Base-by-base conservation (phyloP, 352 stramenopile species). In the Globisporangium middletonii region DNA sequence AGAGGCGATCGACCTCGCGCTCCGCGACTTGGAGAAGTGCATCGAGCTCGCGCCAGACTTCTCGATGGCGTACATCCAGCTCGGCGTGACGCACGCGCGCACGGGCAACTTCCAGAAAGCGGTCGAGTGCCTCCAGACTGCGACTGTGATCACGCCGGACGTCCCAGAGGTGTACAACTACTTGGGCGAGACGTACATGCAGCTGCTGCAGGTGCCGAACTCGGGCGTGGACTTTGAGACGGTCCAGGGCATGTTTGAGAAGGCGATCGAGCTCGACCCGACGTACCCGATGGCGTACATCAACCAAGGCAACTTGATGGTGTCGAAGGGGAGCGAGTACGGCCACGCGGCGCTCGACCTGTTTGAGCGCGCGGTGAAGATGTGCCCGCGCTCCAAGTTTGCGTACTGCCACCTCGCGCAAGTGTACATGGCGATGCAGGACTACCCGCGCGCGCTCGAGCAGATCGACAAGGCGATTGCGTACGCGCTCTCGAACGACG, bases 211-310 rank as follows among this genome's bases (percentile, higher is more conserved):
- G 66, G 43, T 71, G 18, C 78, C 79, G 0, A 71, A 62, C n/a
- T 73, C 68, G 47, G 43, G 55, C 18, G 68, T 89, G 50, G 73
- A 81, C 26, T 59, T 92, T 43, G 70, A 77, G 58, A 70, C 65
- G 7, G 79, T 92, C 27, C 73, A 88, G 53, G 65, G 83, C 35
- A 86, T 88, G 83, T 92, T 92, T 50, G 77, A 89, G 48, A 89
- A 90, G 66, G 80, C 83, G 18, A 89, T 90, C 30, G 75, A 77
- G 55, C 62, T 92, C 55, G 80, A 92, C 72, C 70, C 83, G 52
- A 74, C 83, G 55, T 92, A 92, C 63, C 83, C 83, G 55, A 91
- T 92, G 83, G 80, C 80, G 54, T 92, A 92, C 74, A 89, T 92
- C 65, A 92, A 92, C 68, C 76, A 88, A 64, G 83, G 83, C 60